Evolutionary conservation across 257 asterid species (phyloP).

Genomic region (Solanum dulcamara): DNA sequence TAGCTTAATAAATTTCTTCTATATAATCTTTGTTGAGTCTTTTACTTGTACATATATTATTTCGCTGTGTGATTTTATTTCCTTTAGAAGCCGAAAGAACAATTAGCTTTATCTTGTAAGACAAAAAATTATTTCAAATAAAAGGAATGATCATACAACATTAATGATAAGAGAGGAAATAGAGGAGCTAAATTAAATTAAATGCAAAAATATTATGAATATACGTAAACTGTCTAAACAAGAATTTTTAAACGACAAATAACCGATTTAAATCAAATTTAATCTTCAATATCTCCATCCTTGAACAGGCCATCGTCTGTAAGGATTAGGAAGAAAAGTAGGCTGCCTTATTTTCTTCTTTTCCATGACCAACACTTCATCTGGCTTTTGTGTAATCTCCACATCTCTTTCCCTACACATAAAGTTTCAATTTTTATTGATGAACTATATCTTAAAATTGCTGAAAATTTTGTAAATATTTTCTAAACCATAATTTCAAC

Average conservation of each 20-base stretch:
- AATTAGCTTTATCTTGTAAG: no score
- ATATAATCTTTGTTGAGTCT: no score
- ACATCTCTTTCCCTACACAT: not conserved
- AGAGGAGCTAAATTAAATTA: not conserved
- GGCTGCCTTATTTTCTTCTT: constrained; percentile 2
- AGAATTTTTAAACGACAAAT: not conserved
- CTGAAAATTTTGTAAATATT: not conserved
- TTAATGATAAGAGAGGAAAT: not conserved
- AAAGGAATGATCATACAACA: not conserved
- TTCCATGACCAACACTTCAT: not conserved
- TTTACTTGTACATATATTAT: no score
- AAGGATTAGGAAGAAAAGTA: constrained; percentile 23
- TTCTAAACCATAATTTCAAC: not conserved
- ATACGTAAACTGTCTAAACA: not conserved
- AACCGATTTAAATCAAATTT: not conserved
- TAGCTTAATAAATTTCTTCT: no score
- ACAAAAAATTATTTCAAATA: not conserved
- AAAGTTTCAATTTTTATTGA: not conserved
- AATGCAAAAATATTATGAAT: not conserved
- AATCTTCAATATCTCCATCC: constrained; percentile 13
- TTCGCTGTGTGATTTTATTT: no score
- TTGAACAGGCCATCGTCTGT: constrained; percentile 32
- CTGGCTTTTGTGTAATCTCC: not conserved
- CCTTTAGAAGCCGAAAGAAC: no score
- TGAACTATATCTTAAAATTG: not conserved